Evolutionary conservation across 1,284 basidiomycete species (phyloP), one percentile per base, ranked within the genome.

Genomic region (Ceratobasidium sp.): DNA sequence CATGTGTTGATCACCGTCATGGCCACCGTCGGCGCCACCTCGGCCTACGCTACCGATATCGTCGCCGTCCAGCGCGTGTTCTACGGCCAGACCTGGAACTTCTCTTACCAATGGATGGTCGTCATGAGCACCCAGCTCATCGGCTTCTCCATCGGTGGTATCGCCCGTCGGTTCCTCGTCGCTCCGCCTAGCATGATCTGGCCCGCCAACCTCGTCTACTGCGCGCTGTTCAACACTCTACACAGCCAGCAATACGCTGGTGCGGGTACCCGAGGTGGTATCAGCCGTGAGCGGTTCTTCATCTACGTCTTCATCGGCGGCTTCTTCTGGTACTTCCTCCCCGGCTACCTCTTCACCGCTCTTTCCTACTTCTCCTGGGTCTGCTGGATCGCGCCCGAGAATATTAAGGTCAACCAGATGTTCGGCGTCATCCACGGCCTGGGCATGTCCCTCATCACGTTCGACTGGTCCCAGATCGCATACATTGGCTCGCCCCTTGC

Each of bases 101-200:
- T 77, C 49, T 47, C 63, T 11, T 53, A 79, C 79, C 84, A 87
- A 79, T 89, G 87, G 89, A 84, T 90, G 83, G 82, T 90, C 51
- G 88, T 89, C 47, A 89, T 90, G 86, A 88, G 88, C 28, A 91
- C 90, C 8, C 90, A 93, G 81, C 85, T 92, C 69, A 90, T 93
- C 79, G 92, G 90, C 0, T 90, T 90, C 81, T 90, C 89, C 10
- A 89, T 91, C 77, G 89, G 90, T 45, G 90, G 90, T 39, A 86
- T 91, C 75, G 85, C 86, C 42, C 86, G 89, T 28, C 86, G 89
- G 15, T 90, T 91, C 84, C 85, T 94, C 65, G 91, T 93, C n/a
- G 87, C 89, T 75, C 93, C 94, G 0, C 90, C 92, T 0, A 90
- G 90, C 10, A 93, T 94, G 91, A 92, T 94, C 79, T 95, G 93